Base-by-base conservation (phyloP, 1,284 basidiomycete genomes). In the Moniliella sp. region DNA sequence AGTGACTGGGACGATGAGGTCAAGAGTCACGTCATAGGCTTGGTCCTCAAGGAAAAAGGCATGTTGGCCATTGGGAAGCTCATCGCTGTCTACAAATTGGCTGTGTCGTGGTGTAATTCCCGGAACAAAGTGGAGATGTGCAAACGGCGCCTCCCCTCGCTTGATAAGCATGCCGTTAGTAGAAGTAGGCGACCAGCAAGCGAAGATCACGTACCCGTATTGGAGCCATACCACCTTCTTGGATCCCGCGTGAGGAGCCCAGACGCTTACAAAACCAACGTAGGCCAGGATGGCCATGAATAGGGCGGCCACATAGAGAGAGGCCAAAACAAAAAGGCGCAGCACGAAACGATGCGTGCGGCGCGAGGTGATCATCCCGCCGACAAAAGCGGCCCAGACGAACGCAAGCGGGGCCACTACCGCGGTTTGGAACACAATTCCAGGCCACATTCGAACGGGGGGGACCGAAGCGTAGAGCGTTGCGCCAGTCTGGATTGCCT, bases 1-100 rank as follows among this genome's bases (percentile, higher is more conserved):
- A 15, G 47, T 46, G 32, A 49, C 34, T 0, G 54, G 52, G 3
- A 59, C 45, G n/a, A 34, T 37, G 8, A 59, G 32, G 23, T 57
- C 56, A 18, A 59, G 36, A 5, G 47, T 46, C 16, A 57, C 43
- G 15, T 59, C 54, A 40, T 59, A 59, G n/a, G 42, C 42, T 27
- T 51, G 46, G 23, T 56, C 52, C 5, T 45, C 36, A 4, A 43
- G 44, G 18, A 59, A 57, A 31, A 48, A 40, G 11, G 40, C 34
- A 11, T 31, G 33, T 10, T 18, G 18, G 8, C 25, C 18, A 12
- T 34, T 26, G 13, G 30, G 17, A 18, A 19, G 25, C 15, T 28
- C 11, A 32, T 32, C n/a, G 36, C 39, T 15, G 28, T 31, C 8
- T 33, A 39, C 29, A 41, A 47, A 4, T 35, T 39, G 0, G 39